phyloP scores from a whole-genome alignment of 148 eudicot species.

The Pharnaceum exiguum region DNA sequence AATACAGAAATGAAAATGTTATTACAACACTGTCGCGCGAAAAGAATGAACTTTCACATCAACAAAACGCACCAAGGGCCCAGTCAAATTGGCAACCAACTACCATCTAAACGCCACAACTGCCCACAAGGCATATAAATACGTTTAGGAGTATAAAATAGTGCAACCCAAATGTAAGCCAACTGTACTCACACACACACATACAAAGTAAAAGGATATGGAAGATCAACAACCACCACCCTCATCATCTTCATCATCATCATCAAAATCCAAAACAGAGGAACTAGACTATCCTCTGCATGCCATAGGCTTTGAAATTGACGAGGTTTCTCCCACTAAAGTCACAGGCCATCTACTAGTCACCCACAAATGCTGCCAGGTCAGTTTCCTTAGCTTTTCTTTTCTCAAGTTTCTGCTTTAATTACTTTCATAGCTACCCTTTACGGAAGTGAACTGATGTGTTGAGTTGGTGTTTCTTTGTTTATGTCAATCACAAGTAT shows the following conservation, averaged over 20 bases:
- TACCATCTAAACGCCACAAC: too few relatives aligned
- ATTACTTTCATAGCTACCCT: background rate
- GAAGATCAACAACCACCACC: constrained; percentile 23
- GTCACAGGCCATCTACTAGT: constrained; percentile 61
- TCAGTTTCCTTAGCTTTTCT: background rate
- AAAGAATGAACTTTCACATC: too few relatives aligned
- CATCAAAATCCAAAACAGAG: constrained; percentile 21
- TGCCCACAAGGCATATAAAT: too few relatives aligned
- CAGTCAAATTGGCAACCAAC: too few relatives aligned
- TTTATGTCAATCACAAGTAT: too few relatives aligned
- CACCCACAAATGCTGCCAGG: constrained; percentile 68
- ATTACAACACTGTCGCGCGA: too few relatives aligned
- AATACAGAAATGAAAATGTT: too few relatives aligned
- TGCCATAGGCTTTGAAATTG: constrained; percentile 53
- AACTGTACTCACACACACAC: too few relatives aligned
- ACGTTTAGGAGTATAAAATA: background rate
- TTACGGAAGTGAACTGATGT: too few relatives aligned
- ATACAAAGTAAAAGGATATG: constrained; percentile 20
- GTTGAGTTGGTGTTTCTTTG: too few relatives aligned
- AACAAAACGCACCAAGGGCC: too few relatives aligned
- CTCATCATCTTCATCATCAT: constrained; percentile 15
- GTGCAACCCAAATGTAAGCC: background rate
- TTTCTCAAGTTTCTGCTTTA: background rate
- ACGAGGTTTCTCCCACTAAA: constrained; percentile 38
- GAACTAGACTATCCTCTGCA: constrained; percentile 53